Evolutionary conservation across 2,329 filamentous ascomycete species (phyloP).

Genomic region (Zymoseptoria crescenta): DNA sequence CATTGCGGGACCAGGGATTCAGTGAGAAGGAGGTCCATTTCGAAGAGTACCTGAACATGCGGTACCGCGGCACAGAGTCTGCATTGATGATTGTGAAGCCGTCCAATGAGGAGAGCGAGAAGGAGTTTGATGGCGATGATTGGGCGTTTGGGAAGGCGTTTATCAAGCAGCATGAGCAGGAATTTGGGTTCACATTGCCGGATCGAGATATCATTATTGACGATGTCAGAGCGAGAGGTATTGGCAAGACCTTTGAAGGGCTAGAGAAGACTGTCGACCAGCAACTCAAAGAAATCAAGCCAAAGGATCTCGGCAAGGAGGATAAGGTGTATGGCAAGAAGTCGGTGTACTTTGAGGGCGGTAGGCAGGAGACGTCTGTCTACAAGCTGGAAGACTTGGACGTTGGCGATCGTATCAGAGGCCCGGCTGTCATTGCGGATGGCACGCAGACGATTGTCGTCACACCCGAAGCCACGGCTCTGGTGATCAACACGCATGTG

Average conservation of each 20-base stretch:
- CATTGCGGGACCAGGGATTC: conserved; percentile 72
- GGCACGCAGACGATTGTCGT: conserved; percentile 89
- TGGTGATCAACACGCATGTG: conserved; percentile 78
- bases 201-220: conserved; percentile 85
- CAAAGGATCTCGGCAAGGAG: conserved; percentile 48
- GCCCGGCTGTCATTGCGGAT: conserved; percentile 80
- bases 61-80: conserved; percentile 84
- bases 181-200: conserved; percentile 83
- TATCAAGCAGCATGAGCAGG: conserved; percentile 77
- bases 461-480: conserved; percentile 65
- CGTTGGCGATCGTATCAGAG: conserved; percentile 64
- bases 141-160: conserved; percentile 85
- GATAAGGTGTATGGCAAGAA: conserved; percentile 59
- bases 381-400: conserved; percentile 71
- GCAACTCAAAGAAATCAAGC: conserved; percentile 64
- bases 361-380: conserved; percentile 67
- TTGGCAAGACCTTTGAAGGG: conserved; percentile 78
- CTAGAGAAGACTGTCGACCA: conserved; percentile 75
- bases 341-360: conserved; percentile 77
- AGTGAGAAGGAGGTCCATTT: conserved; percentile 65
- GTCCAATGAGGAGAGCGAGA: conserved; percentile 51
- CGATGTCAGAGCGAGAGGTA: conserved; percentile 78
- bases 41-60: conserved; percentile 90
- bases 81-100: conserved; percentile 84
- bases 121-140: conserved; percentile 54